A percentile compares a stretch with the other conserved stretches of the same genome.
phyloP scores from a whole-genome alignment of 257 asterid genomes.

The Solanum clarkiae region DNA sequence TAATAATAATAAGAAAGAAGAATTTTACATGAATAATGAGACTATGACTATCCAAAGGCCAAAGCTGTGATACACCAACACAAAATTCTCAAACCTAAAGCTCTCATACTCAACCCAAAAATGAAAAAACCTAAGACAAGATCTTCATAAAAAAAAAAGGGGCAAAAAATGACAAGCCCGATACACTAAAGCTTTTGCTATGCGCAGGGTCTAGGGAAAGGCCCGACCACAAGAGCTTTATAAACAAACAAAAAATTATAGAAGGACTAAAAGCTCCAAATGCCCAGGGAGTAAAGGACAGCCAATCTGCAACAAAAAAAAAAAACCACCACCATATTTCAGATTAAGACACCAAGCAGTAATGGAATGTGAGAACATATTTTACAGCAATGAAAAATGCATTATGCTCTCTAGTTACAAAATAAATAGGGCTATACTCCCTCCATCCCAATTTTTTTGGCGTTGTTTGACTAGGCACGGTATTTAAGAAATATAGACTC shows the following conservation, averaged over 20 bases:
- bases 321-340: not conserved
- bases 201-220: too few species aligned
- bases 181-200: too few species aligned
- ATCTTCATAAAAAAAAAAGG: not conserved
- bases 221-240: not conserved
- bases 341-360: not conserved
- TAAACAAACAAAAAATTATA: not conserved
- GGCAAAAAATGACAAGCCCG: too few species aligned
- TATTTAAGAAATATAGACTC: not conserved
- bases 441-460: not conserved
- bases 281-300: not conserved
- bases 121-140: not conserved
- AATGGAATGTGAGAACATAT: not conserved
- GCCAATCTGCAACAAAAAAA: not conserved
- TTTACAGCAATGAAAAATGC: not conserved
- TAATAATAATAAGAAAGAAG: not conserved
- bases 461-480: not conserved
- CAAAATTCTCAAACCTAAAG: not conserved
- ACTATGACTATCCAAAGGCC: not conserved
- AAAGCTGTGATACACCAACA: not conserved
- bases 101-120: not conserved
- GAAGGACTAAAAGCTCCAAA: not conserved
- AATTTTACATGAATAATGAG: not conserved
- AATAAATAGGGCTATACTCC: not conserved
- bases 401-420: not conserved